phyloP scores from a whole-genome alignment of 2,329 filamentous ascomycete genomes.

The Aureobasidium vineae region DNA sequence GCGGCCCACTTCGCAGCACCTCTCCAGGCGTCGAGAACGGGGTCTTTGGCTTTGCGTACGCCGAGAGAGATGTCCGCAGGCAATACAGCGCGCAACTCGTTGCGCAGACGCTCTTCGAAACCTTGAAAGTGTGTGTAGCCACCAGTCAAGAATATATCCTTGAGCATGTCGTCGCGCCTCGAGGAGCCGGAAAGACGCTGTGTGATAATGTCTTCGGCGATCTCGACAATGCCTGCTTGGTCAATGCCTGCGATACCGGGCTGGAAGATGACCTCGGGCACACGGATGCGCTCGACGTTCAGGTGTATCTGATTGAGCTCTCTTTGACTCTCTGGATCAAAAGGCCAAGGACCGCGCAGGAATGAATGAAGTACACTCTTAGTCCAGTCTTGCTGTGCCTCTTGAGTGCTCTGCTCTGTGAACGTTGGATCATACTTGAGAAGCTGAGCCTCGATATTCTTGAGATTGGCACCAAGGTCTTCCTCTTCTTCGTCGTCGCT shows the following conservation, averaged over 20 bases:
- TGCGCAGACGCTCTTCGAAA: slow-evolving; percentile 77
- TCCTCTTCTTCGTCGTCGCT: slow-evolving; percentile 92
- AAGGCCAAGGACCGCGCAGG: slow-evolving; percentile 80
- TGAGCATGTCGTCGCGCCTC: slow-evolving; percentile 68
- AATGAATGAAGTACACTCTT: slow-evolving; percentile 90
- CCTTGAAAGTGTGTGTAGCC: slow-evolving; percentile 83
- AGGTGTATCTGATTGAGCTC: slow-evolving; percentile 88
- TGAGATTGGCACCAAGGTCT: slow-evolving; percentile 72
- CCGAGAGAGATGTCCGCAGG: slow-evolving; percentile 65
- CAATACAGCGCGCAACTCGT: slow-evolving; percentile 70
- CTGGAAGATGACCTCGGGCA: slow-evolving; percentile 90
- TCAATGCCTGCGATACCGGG: slow-evolving; percentile 88
- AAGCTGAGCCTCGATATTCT: slow-evolving; percentile 77
- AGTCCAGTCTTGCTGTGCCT: slow-evolving; percentile 93
- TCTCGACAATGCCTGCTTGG: slow-evolving; percentile 90
- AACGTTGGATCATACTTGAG: slow-evolving; percentile 85
- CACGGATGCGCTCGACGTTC: slow-evolving; percentile 93
- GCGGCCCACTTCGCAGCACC: slow-evolving; percentile 85
- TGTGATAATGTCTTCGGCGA: slow-evolving; percentile 82
- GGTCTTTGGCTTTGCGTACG: slow-evolving; percentile 71
- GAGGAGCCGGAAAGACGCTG: slow-evolving; percentile 65
- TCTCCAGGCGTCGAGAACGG: slow-evolving; percentile 85
- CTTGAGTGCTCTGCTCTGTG: slow-evolving; percentile 86
- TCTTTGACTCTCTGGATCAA: slow-evolving; percentile 73
- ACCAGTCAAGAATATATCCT: slow-evolving; percentile 91